These are phyloP conservation scores for Nemania sp. DNA, from an alignment of 2,329 filamentous ascomycete genomes.

Conservation along the genomic window DNA sequence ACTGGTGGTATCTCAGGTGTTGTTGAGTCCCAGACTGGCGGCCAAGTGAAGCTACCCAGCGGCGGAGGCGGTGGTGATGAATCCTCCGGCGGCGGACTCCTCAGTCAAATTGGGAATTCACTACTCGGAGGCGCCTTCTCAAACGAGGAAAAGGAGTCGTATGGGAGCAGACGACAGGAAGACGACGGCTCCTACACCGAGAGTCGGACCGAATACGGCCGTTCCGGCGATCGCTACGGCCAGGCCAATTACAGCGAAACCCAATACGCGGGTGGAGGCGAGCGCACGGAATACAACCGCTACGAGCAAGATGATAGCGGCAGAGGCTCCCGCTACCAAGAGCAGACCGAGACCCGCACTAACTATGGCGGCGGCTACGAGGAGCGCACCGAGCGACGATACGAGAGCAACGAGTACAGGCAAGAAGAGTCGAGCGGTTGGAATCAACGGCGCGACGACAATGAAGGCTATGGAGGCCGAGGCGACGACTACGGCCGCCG, in stretches of 20 bases:
- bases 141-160: constrained; percentile 58
- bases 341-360: constrained; percentile 18
- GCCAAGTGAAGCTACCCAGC: constrained; percentile 34
- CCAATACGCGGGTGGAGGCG: constrained; percentile 60
- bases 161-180: constrained; percentile 56
- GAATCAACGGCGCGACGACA: constrained; percentile 33
- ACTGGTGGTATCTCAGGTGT: constrained; percentile 56
- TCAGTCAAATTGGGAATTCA: constrained; percentile 70
- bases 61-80: constrained; percentile 45
- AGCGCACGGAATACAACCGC: constrained; percentile 63
- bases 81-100: constrained; percentile 69
- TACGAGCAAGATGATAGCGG: constrained; percentile 60
- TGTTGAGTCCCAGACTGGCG: constrained; percentile 52
- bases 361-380: constrained; percentile 23
- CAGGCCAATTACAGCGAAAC: constrained; percentile 65
- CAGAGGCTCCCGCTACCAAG: constrained; percentile 56
- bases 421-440: constrained; percentile 36
- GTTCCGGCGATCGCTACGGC: constrained; percentile 60
- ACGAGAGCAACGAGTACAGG: constrained; percentile 43
- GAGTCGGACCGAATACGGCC: constrained; percentile 65
- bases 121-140: constrained; percentile 67
- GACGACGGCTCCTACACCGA: constrained; percentile 66
- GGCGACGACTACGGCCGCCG: constrained; percentile 26
- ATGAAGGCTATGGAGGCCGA: constrained; percentile 35
- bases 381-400: constrained; percentile 60